A percentile compares a stretch with the other conserved stretches of the same genome.
Evolutionary conservation across 352 stramenopile species (phyloP).

Genomic region (Globisporangium cederbergense): DNA sequence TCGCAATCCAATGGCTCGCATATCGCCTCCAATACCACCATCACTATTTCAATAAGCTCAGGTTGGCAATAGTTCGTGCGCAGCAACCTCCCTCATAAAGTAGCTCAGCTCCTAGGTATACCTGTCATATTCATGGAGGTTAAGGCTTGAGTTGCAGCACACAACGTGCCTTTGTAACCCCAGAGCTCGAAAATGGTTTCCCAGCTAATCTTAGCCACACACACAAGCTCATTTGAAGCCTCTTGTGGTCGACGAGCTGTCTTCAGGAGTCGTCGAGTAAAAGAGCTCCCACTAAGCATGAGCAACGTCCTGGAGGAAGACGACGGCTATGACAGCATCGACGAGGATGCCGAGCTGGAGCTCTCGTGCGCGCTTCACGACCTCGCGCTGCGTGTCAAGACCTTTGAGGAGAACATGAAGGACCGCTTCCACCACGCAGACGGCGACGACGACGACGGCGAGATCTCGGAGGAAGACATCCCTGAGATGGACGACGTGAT

Average conservation of each 20-base stretch:
- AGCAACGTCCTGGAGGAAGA: slow-evolving; percentile 22
- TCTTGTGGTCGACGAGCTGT: not conserved
- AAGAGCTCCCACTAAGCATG: not conserved
- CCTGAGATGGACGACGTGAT: slow-evolving; percentile 35
- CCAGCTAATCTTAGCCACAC: not conserved
- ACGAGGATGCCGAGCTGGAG: slow-evolving; percentile 72
- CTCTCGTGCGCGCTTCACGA: slow-evolving; percentile 74
- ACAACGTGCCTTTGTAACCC: not conserved
- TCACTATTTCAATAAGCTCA: not conserved
- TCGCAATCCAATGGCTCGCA: not conserved
- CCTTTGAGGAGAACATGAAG: slow-evolving; percentile 72
- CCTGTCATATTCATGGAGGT: too few relatives aligned
- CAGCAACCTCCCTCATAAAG: not conserved
- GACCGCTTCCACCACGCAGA: slow-evolving; percentile 32
- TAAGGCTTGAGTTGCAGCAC: too few relatives aligned
- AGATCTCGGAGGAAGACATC: slow-evolving; percentile 75
- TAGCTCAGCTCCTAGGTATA: not conserved
- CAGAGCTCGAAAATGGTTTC: not conserved
- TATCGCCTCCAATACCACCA: not conserved
- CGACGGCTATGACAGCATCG: slow-evolving; percentile 58
- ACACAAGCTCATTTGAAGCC: not conserved
- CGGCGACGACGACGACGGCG: slow-evolving; percentile 36
- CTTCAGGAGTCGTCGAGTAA: not conserved
- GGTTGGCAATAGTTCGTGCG: not conserved
- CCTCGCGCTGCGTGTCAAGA: slow-evolving; percentile 58